A percentile compares a stretch with the other conserved stretches of the same genome.
phyloP scores from a whole-genome alignment of 331 rosid species.

The Phaseolus coccineus region DNA sequence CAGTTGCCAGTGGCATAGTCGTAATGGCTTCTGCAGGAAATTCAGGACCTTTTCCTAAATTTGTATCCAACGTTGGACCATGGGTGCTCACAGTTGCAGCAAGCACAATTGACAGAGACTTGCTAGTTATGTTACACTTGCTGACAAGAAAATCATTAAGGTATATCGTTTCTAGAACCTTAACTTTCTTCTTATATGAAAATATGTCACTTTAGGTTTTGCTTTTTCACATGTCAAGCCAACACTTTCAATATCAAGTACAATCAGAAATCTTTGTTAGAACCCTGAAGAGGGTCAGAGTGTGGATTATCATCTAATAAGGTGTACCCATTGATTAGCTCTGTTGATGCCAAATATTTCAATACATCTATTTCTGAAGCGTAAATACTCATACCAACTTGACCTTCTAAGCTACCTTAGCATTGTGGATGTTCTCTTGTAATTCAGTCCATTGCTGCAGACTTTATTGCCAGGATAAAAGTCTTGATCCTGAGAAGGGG shows the following conservation, averaged over 20 bases:
- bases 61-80: slow-evolving; percentile 57
- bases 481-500: slow-evolving; percentile 64
- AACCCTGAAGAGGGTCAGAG: slow-evolving; percentile 29
- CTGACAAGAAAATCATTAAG: slow-evolving; percentile 52
- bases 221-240: neutral
- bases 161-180: slow-evolving; percentile 37
- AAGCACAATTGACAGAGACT: slow-evolving; percentile 65
- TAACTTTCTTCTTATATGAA: neutral
- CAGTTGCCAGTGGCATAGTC: slow-evolving; percentile 51
- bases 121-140: slow-evolving; percentile 60
- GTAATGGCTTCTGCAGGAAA: slow-evolving; percentile 78
- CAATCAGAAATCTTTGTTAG: neutral
- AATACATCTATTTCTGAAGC: neutral
- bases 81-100: slow-evolving; percentile 82
- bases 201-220: neutral
- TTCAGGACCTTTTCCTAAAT: slow-evolving; percentile 48
- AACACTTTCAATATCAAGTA: no score
- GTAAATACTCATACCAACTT: slow-evolving; percentile 46
- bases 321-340: slow-evolving; percentile 56
- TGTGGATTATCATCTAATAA: slow-evolving; percentile 41
- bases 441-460: slow-evolving; percentile 24
- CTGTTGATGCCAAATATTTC: slow-evolving; percentile 45
- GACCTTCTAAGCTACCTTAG: neutral
- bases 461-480: slow-evolving; percentile 28
- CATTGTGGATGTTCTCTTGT: neutral